Evolutionary conservation across 2,329 filamentous ascomycete genomes (phyloP).

Genomic region (Sporothrix euskadiensis): DNA sequence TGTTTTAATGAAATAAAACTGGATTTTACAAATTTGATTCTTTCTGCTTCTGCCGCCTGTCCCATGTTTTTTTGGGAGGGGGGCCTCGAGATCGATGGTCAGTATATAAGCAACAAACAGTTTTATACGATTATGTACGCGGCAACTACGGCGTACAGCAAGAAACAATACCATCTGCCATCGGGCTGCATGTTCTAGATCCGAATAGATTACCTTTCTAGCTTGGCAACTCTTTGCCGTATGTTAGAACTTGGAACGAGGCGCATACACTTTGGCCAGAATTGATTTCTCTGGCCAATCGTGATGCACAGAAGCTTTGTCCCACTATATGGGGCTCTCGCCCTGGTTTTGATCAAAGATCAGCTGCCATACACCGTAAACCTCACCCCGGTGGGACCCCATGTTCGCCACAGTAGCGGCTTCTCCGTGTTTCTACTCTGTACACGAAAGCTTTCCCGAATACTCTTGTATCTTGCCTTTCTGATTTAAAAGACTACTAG

Average conservation of each 20-base stretch:
- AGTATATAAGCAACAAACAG: too few relatives aligned
- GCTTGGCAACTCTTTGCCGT: background rate
- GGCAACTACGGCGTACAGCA: too few relatives aligned
- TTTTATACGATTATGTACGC: too few relatives aligned
- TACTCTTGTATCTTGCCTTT: too few relatives aligned
- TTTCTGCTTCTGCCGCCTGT: background rate
- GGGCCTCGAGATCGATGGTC: background rate
- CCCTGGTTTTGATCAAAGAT: background rate
- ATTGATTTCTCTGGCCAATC: background rate
- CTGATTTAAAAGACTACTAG: too few relatives aligned
- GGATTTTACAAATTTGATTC: background rate
- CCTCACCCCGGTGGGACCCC: background rate
- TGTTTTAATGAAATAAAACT: constrained; percentile 19
- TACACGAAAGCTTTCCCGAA: too few relatives aligned
- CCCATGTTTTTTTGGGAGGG: background rate
- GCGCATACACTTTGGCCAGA: background rate
- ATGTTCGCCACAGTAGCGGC: background rate
- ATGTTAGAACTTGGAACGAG: background rate
- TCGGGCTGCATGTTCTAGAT: background rate
- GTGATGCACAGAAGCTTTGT: background rate
- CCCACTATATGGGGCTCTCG: background rate
- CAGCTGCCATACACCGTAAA: background rate
- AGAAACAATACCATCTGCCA: background rate
- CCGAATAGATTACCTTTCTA: background rate
- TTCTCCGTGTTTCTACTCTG: background rate